Conservation (phyloP, 225 moss, liverwort and hornwort species). For the Marchantia polymorpha region DNA sequence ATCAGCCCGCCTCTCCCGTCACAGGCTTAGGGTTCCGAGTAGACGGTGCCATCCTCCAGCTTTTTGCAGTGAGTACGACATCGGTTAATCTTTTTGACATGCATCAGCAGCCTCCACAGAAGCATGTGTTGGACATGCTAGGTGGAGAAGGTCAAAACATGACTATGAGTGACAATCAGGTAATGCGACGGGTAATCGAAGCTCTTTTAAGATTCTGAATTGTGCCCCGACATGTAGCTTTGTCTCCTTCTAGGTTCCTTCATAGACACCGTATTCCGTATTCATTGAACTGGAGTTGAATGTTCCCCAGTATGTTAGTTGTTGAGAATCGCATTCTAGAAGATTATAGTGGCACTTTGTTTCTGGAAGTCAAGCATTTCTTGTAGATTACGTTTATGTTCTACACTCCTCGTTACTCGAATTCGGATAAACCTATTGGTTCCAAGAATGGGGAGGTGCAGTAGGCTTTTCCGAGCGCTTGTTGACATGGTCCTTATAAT, state of each 20-base stretch:
- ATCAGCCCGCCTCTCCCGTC: constrained; percentile 69
- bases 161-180: constrained; percentile 95
- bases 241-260: not conserved
- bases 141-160: constrained; percentile 85
- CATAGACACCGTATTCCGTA: not conserved
- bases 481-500: not conserved
- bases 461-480: not conserved
- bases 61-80: constrained; percentile 76
- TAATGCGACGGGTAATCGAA: constrained; percentile 3
- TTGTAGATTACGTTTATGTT: not conserved
- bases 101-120: constrained; percentile 73
- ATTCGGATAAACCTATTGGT: too few species aligned
- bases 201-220: not conserved
- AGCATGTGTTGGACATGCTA: constrained; percentile 74
- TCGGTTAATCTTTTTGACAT: constrained; percentile 86
- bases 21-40: constrained; percentile 87
- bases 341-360: not conserved
- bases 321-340: not conserved
- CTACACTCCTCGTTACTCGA: not conserved
- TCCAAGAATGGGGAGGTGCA: not conserved
- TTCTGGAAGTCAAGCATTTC: not conserved
- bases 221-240: not conserved
- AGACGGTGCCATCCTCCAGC: constrained; percentile 86
- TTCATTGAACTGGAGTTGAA: not conserved
- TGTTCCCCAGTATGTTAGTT: not conserved